Evolutionary conservation across 1,139 yeast species (phyloP), one percentile per base, ranked within the genome.

Genomic region (Taiozyma sp.): DNA sequence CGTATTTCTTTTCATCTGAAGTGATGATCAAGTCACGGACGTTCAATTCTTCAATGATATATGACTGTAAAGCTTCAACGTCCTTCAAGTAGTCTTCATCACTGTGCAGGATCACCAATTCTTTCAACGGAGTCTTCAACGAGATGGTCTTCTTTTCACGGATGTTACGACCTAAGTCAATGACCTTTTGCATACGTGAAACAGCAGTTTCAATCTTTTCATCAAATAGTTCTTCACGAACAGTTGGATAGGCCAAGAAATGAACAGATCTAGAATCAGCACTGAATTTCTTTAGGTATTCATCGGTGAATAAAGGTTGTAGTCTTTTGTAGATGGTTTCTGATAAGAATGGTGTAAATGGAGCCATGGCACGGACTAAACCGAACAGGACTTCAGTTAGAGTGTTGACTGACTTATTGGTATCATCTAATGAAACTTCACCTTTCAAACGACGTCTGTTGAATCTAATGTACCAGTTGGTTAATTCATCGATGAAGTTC

Each of bases 391-490:
- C 96, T 69, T 89, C 97, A 53, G 89, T 83, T 68, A 95, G 77
- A 22, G 97, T 88, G 72, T 93, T 93, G 66, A 95, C 80, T 47
- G 96, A 97, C 66, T 79, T 79, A 60, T 81, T 71, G 62, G 97
- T 86, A 67, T 95, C 99, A 48, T 83, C 85, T 49, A 80, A 72
- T 56, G 95, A 97, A 52, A 80, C 85, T 65, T 85, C 90, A 67
- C 99, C 98, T 85, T 95, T 95, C 65, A 95, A 80, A 77, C 99
- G 93, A 75, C 91, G 83, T 76, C 99, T 91, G 77, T 95, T 93
- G 72, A 95, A 87, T 71, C 99, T 85, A 68, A 95, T 95, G 76
- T 95, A 95, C 99, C 99, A 93, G 75, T 95, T 95, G 59, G 99
- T 95, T 71, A 95, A 81, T 66, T 88, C 90, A 64, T 93, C 99